Conservation (phyloP, 2,329 filamentous ascomycete species). For the Colletotrichum lentis region DNA sequence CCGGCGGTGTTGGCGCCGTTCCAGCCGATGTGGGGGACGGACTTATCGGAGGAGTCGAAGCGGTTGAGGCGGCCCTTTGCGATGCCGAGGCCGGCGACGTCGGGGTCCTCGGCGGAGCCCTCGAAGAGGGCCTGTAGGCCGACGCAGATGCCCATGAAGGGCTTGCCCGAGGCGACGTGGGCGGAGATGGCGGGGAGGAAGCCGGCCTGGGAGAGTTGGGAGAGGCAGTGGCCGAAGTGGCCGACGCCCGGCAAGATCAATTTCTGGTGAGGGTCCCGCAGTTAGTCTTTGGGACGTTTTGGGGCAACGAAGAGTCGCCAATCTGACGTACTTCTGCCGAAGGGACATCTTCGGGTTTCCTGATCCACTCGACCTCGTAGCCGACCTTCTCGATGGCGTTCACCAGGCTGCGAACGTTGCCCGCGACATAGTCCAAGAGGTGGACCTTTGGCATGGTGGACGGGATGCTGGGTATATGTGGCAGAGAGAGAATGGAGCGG, state of each 20-base stretch:
- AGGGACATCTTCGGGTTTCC: slow-evolving; percentile 81
- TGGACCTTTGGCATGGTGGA: slow-evolving; percentile 77
- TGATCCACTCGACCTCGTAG: slow-evolving; percentile 92
- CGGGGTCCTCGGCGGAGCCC: slow-evolving; percentile 80
- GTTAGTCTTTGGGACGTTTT: slow-evolving; percentile 1
- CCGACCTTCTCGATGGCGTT: slow-evolving; percentile 98
- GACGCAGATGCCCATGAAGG: slow-evolving; percentile 98
- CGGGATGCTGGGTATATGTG: background rate
- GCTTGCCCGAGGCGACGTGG: slow-evolving; percentile 90
- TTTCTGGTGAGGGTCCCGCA: slow-evolving; percentile 63
- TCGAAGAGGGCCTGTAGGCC: slow-evolving; percentile 90
- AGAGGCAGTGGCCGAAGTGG: slow-evolving; percentile 95
- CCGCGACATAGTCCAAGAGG: slow-evolving; percentile 88
- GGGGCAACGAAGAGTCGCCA: background rate
- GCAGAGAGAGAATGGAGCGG: background rate
- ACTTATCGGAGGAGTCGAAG: slow-evolving; percentile 81
- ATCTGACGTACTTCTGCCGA: slow-evolving; percentile 77
- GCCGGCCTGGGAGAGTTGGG: slow-evolving; percentile 80
- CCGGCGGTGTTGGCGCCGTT: slow-evolving; percentile 79
- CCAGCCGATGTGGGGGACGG: slow-evolving; percentile 99
- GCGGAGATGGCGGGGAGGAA: slow-evolving; percentile 83
- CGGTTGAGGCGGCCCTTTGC: slow-evolving; percentile 75
- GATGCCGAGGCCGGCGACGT: slow-evolving; percentile 76
- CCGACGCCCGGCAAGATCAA: slow-evolving; percentile 96
- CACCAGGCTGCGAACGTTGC: slow-evolving; percentile 93